Base-by-base conservation (phyloP, 2,329 filamentous ascomycete species). In the Pyrenochaeta sp. region DNA sequence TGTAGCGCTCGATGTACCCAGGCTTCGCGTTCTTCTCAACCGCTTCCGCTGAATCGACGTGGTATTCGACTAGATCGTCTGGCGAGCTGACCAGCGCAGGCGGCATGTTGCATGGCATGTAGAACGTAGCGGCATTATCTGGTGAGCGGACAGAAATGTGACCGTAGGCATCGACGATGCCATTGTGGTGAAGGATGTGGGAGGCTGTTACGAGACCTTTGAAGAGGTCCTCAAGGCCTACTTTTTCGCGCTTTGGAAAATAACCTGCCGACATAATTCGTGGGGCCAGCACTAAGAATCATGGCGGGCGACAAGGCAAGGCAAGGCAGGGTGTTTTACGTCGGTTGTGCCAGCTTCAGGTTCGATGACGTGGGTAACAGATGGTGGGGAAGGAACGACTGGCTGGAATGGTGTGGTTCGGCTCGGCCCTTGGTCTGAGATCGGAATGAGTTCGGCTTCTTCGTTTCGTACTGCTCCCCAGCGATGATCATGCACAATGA, bases 131-230 rank as follows among this genome's bases (percentile, higher is more conserved):
- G 1, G 78, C 67, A 9, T 83, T 79, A 36, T 76, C 72, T 7
- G 84, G 83, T 54, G 84, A 80, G 5, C 85, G 79, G 22, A 85
- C 76, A 2, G 84, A 85, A 12, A 87, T 75, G 61, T 87, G 84
- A 19, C 84, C 84, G 64, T 83, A 86, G 0, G 82, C 84, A 56
- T 86, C 84, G 36, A 87, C 67, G 7, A 86, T 77, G 46, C 75
- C 75, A 48, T 85, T 76, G 54, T 82, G 68, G 68, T 85, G 82
- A 1, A 86, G 80, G 50, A 86, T 85, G 66, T 85, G 83, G 57
- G 77, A 79, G 37, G 80, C 83, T 3, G 76, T 77, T 24, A 85
- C 80, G 34, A 84, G 72, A 36, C 72, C 71, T 42, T 66, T 71
- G 66, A 75, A 77, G 27, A 78, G 70, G 51, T 76, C 71, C 56